A percentile compares a stretch with the other conserved stretches of the same genome.
These are phyloP conservation scores for Olyra latifolia DNA, from an alignment of 176 grass and related monocot genomes.

Conservation along the genomic window DNA sequence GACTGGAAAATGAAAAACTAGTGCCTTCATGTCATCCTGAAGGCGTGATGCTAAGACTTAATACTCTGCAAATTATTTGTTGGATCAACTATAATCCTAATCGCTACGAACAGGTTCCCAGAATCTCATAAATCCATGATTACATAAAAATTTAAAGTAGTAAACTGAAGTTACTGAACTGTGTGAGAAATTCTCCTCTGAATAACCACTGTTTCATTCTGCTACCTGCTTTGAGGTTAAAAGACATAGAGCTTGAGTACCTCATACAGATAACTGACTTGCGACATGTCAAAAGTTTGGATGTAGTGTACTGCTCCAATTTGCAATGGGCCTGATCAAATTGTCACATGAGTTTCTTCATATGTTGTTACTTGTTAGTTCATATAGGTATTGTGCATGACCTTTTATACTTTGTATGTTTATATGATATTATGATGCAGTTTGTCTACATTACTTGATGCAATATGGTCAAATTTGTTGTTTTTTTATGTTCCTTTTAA, in stretches of 20 bases:
- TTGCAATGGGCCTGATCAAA: not conserved
- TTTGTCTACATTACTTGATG: not conserved
- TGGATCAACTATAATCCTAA: not conserved
- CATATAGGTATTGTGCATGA: not conserved
- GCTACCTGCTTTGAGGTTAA: constrained; percentile 1
- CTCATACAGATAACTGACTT: not conserved
- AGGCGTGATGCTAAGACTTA: not conserved
- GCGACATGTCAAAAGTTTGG: not conserved
- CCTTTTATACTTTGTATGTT: not conserved
- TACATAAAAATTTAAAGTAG: not conserved
- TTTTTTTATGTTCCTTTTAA: constrained; percentile 4
- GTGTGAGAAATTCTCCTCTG: not conserved
- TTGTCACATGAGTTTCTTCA: not conserved
- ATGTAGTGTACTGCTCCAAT: not conserved
- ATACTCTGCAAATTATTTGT: constrained; percentile 6
- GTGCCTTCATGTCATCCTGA: not conserved
- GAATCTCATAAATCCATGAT: not conserved
- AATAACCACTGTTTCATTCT: not conserved
- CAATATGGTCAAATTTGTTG: not conserved
- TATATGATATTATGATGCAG: not conserved
- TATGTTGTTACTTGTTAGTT: constrained; percentile 4
- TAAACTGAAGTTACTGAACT: constrained; percentile 4
- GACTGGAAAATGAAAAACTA: not conserved
- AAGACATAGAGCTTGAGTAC: not conserved
- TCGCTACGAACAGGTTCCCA: not conserved